These are phyloP conservation scores for Pseudodiploospora longispora DNA, from an alignment of 2,329 filamentous ascomycete species.

Conservation along the genomic window DNA sequence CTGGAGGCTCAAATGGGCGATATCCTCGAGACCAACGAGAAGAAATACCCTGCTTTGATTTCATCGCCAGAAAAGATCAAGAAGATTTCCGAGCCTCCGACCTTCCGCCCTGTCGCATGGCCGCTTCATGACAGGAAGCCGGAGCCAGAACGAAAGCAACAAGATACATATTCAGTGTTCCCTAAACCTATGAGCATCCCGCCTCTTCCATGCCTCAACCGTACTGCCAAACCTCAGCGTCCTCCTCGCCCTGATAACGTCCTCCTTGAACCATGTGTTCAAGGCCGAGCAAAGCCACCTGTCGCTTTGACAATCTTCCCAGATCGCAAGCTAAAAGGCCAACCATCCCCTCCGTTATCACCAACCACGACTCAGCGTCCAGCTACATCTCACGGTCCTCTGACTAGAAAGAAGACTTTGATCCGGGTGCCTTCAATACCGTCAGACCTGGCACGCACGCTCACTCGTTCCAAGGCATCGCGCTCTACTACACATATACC, in stretches of 20 bases:
- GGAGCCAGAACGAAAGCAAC: slow-evolving; percentile 13
- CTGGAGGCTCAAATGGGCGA: background rate
- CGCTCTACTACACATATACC: slow-evolving; percentile 16
- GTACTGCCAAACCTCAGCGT: slow-evolving; percentile 17
- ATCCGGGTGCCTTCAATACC: background rate
- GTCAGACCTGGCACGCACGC: background rate
- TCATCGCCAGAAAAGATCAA: slow-evolving; percentile 13
- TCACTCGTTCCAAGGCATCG: slow-evolving; percentile 15
- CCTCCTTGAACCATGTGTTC: slow-evolving; percentile 16
- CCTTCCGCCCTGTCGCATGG: background rate
- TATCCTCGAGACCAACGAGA: slow-evolving; percentile 6
- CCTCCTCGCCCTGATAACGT: slow-evolving; percentile 21
- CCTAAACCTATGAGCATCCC: slow-evolving; percentile 30
- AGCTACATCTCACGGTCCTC: slow-evolving; percentile 1
- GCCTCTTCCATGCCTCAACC: slow-evolving; percentile 10
- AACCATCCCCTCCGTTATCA: background rate
- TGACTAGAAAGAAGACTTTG: background rate
- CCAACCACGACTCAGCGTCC: slow-evolving; percentile 1
- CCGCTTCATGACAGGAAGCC: slow-evolving; percentile 3
- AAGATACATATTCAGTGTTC: slow-evolving; percentile 33
- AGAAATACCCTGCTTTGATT: slow-evolving; percentile 24
- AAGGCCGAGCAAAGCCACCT: slow-evolving; percentile 5
- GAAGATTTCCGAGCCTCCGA: too few relatives aligned
- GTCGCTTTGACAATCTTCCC: background rate
- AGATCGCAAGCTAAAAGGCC: background rate